phyloP scores from a whole-genome alignment of 805 yeast genomes.

The Ascoidea rubescens region DNA sequence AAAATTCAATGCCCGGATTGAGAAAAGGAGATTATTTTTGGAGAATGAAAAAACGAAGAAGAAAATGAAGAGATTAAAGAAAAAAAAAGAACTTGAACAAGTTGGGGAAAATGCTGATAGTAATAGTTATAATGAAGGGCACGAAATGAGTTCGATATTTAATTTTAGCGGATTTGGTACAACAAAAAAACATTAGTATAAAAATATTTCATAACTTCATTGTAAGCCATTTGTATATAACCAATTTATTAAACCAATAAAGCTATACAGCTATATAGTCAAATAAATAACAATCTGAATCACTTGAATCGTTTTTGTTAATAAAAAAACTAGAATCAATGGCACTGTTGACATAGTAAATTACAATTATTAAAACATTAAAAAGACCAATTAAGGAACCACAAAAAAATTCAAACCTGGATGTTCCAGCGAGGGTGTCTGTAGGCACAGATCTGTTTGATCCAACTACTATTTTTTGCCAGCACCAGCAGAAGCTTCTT shows the following conservation, averaged over 20 bases:
- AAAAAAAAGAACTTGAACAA: conserved; percentile 3
- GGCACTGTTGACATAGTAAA: too few relatives aligned
- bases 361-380: too few relatives aligned
- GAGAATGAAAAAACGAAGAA: background rate
- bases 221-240: too few relatives aligned
- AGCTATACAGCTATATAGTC: background rate
- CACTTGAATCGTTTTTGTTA: too few relatives aligned
- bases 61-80: background rate
- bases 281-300: too few relatives aligned
- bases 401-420: too few relatives aligned
- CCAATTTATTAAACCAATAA: background rate
- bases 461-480: background rate
- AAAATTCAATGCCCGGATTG: conserved; percentile 8
- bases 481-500: conserved; percentile 20
- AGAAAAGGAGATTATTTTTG: background rate
- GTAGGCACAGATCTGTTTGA: too few relatives aligned
- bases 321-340: too few relatives aligned
- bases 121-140: background rate
- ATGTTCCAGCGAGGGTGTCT: too few relatives aligned
- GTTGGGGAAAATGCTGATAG: background rate
- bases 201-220: too few relatives aligned
- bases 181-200: too few relatives aligned
- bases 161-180: background rate
- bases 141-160: background rate
- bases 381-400: too few relatives aligned